Evolutionary conservation across 2,329 filamentous ascomycete species (phyloP), one percentile per base, ranked within the genome.

Genomic region (Cladosporium sp.): DNA sequence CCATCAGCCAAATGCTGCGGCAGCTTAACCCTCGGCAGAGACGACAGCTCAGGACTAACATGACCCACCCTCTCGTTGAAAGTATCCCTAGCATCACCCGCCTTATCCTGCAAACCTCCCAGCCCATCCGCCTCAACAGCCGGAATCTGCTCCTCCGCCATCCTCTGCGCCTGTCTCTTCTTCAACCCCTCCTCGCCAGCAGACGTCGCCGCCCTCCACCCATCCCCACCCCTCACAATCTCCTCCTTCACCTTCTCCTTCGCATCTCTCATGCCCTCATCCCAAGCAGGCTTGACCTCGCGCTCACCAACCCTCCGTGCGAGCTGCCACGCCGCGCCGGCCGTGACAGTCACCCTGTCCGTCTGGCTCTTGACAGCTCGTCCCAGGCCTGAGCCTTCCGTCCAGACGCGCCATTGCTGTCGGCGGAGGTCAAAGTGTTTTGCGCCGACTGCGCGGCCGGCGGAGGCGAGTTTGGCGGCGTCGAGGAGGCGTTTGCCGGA

Each of bases 401-500:
- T 84, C 72, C 83, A 88, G 50, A 84, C 72, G 69, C 88, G 82
- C 66, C 87, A 75, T 70, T 89, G 85, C 57, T 81, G 79, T 56
- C 80, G 77, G 20, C 84, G 84, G 51, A 87, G 78, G 42, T 75
- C 76, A 59, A 85, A 72, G 69, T 88, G 85, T 71, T 85, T 75
- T 63, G 75, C 75, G 7, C 76, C 76, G 61, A 81, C 68, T 36
- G 74, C 71, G 63, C 71, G 71, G 55, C 76, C 74, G 61, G 77
- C 78, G 71, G 83, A 73, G 74, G 79, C 67, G 47, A 81, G 71
- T 66, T 76, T 79, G 43, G 79, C 78, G 59, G 74, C 80, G 64
- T 82, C 80, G 19, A 82, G 72, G 57, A 82, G 72, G 64, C 78
- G 74, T 65, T 78, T 76, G 60, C 78, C 78, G 67, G 80, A 77